phyloP scores from a whole-genome alignment of 78 protist species.

The Bigelowiella natans region DNA sequence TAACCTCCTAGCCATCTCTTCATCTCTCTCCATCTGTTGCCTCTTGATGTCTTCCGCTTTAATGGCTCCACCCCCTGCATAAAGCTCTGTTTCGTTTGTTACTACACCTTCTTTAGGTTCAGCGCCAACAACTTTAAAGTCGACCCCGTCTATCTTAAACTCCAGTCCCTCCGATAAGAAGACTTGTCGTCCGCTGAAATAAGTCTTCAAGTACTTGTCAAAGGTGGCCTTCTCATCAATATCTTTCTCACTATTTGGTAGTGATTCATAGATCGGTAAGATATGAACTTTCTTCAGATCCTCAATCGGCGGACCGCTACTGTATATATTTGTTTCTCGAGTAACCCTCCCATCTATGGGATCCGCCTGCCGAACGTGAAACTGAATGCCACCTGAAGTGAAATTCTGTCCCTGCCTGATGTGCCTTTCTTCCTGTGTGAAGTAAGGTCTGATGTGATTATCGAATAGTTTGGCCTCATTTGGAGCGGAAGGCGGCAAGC shows the following conservation, averaged over 20 bases:
- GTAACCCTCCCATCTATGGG: not conserved
- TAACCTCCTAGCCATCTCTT: not conserved
- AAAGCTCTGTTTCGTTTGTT: not conserved
- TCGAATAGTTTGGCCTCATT: not conserved
- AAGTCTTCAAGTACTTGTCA: not conserved
- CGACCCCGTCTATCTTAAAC: conserved; percentile 3
- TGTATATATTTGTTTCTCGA: not conserved
- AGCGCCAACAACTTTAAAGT: not conserved
- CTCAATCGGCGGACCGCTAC: not conserved
- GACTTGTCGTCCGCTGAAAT: not conserved
- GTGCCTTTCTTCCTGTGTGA: not conserved
- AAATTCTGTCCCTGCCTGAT: not conserved
- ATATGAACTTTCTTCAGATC: not conserved
- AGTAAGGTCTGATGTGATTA: not conserved
- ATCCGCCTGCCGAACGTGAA: not conserved
- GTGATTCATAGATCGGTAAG: not conserved
- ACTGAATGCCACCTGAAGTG: not conserved
- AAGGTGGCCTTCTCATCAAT: not conserved
- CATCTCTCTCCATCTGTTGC: not conserved
- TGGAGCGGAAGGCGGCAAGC: not conserved
- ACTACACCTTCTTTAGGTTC: not conserved
- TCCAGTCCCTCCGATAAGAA: too few relatives aligned
- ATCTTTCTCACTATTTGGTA: not conserved
- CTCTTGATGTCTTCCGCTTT: not conserved
- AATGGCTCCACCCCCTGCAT: not conserved